Base-by-base conservation (phyloP, 139 green algal genomes). In the Deuterostichococcus epilithicus region DNA sequence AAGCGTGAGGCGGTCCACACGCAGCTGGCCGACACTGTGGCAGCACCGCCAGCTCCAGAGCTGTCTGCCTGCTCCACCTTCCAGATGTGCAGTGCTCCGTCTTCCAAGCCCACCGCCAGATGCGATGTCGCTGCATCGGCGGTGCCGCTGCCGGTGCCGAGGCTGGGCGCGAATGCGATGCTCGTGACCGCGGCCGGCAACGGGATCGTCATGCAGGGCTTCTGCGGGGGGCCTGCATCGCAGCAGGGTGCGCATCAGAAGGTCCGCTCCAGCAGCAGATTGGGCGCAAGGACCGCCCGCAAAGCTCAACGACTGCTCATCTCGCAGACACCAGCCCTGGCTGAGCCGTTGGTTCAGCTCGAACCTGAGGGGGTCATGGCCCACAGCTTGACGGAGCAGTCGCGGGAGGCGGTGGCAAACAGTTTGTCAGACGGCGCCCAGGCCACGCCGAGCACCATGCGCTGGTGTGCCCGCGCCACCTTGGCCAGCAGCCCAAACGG, bases 381-480 rank as follows among this genome's bases (percentile, higher is more conserved):
- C 90, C 91, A 97, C 0, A 94, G 35, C 81, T 92, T 94, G 37
- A 95, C 88, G 25, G 73, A 83, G 34, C 87, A 72, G 79, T 97
- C 93, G 3, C 93, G 80, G 0, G 92, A 87, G 28, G 76, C 89
- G 4, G 90, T 96, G 28, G 88, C 92, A 74, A 97, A 88, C 30
- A 86, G 59, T 25, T 23, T 39, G 67, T 36, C 84, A 75, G 92
- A 82, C 6, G 84, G 78, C 1, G 89, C 82, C 94, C 93, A 97
- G 3, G 82, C 73, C 30, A 90, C 80, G 47, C 80, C 84, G 90
- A 90, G 97, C 32, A 97, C 85, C 37, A 97, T 86, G 10, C 93
- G 83, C 2, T 81, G 68, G 78, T 97, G 93, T 1, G 91, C 94
- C 52, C 85, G 88, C 66, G 89, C 82, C 35, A 78, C 37, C 1